These are phyloP conservation scores for Stemphylium lycopersici DNA, from an alignment of 2,329 filamentous ascomycete genomes.

Conservation along the genomic window DNA sequence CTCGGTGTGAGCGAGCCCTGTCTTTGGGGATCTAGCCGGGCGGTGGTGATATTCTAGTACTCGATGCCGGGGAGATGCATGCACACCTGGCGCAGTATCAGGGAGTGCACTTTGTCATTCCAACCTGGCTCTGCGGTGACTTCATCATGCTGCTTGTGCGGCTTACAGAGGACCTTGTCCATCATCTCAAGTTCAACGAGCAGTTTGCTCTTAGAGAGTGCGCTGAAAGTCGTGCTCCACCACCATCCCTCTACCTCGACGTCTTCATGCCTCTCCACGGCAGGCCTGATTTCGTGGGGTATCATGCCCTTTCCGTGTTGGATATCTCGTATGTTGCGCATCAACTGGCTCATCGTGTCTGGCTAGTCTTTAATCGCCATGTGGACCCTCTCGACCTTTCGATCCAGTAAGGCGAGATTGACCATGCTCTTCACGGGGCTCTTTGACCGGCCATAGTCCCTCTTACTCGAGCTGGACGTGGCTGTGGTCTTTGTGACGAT, in stretches of 20 bases:
- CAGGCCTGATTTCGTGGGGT: conserved; percentile 4
- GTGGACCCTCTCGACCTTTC: conserved; percentile 8
- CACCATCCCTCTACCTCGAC: conserved; percentile 7
- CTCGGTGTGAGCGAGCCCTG: conserved; percentile 5
- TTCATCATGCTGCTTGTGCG: conserved; percentile 1
- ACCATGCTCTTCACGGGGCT: conserved; percentile 14
- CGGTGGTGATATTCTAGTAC: conserved; percentile 9
- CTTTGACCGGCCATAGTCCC: conserved; percentile 2
- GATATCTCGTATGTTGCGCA: conserved; percentile 1
- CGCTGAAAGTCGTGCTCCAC: conserved; percentile 5
- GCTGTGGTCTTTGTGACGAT: conserved; percentile 6
- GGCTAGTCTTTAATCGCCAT: conserved; percentile 4
- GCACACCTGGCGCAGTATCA: conserved; percentile 8
- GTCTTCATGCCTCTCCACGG: background rate
- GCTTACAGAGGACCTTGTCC: conserved; percentile 3
- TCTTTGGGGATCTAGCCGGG: conserved; percentile 10
- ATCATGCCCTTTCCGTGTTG: conserved; percentile 7
- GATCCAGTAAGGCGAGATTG: conserved; percentile 10
- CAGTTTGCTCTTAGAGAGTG: conserved; percentile 2
- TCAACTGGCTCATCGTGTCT: conserved; percentile 3
- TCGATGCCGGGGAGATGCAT: conserved; percentile 8
- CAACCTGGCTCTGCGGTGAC: conserved; percentile 4
- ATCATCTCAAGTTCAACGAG: conserved; percentile 7
- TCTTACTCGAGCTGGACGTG: conserved; percentile 7
- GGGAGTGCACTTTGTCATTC: conserved; percentile 6